phyloP scores from a whole-genome alignment of 805 yeast genomes.

The Starmerella stigmatis region DNA sequence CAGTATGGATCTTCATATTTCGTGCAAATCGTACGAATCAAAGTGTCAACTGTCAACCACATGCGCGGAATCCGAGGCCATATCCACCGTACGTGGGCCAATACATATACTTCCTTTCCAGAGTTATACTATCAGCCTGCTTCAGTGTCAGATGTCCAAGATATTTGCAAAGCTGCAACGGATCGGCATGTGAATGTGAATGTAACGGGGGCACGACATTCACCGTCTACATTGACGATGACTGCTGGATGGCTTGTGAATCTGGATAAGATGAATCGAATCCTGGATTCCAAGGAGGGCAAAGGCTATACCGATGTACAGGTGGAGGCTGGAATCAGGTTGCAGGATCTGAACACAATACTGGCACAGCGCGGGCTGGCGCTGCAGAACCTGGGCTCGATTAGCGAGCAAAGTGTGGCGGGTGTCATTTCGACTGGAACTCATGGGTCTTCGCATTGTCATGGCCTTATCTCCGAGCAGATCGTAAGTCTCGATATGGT shows the following conservation, averaged over 20 bases:
- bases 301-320: conserved; percentile 79
- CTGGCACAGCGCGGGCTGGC: conserved; percentile 60
- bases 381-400: conserved; percentile 84
- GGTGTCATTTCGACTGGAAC: conserved; percentile 97
- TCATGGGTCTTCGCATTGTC: conserved; percentile 89
- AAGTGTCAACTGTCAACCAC: no score
- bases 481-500: conserved; percentile 67
- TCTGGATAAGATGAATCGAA: conserved; percentile 60
- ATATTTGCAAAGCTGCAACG: conserved; percentile 57
- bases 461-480: conserved; percentile 82
- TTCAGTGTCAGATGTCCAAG: conserved; percentile 54
- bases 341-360: conserved; percentile 60
- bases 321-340: conserved; percentile 86
- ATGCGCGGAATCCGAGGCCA: conserved; percentile 10
- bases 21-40: no score
- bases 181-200: conserved; percentile 52
- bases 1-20: no score
- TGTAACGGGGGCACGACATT: conserved; percentile 88
- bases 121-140: conserved; percentile 70
- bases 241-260: conserved; percentile 81
- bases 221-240: conserved; percentile 86
- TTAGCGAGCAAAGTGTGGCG: conserved; percentile 84
- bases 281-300: conserved; percentile 37
- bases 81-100: conserved; percentile 75
- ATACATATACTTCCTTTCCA: conserved; percentile 70